These are phyloP conservation scores for Wolfiporia cocos DNA, from an alignment of 1,284 basidiomycete genomes.

Conservation along the genomic window DNA sequence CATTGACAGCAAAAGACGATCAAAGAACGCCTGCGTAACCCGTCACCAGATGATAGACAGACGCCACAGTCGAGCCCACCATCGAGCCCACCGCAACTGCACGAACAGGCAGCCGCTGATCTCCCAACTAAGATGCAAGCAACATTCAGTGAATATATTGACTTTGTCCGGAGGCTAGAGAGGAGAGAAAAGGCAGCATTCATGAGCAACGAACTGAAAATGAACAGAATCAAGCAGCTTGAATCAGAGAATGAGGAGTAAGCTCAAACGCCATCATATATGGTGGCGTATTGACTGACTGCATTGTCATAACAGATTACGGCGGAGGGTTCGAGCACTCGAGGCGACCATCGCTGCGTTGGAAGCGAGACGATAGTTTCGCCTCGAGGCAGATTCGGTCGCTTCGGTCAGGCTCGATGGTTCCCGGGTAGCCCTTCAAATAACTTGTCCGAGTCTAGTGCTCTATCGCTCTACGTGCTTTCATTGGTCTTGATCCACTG, in stretches of 20 bases:
- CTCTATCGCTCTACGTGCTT: too few species aligned
- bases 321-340: conserved; percentile 4
- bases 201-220: conserved; percentile 32
- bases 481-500: too few species aligned
- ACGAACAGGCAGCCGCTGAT: too few species aligned
- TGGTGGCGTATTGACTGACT: conserved; percentile 8
- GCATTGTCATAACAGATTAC: conserved; percentile 3
- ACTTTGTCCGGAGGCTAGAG: conserved; percentile 36
- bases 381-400: not conserved
- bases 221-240: conserved; percentile 30
- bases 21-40: too few species aligned
- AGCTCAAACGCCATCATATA: conserved; percentile 9
- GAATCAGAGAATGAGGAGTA: conserved; percentile 26
- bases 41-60: conserved; percentile 6
- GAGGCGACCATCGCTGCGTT: conserved; percentile 14
- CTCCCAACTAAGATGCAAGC: too few species aligned
- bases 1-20: too few species aligned
- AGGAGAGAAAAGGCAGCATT: conserved; percentile 31
- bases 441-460: not conserved
- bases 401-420: too few species aligned
- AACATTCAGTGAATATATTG: too few species aligned
- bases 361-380: conserved; percentile 4
- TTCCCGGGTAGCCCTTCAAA: too few species aligned
- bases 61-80: conserved; percentile 1
- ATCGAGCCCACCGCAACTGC: too few species aligned